These are phyloP conservation scores for Quercus gilva DNA, from an alignment of 306 rosid genomes.

Conservation along the genomic window DNA sequence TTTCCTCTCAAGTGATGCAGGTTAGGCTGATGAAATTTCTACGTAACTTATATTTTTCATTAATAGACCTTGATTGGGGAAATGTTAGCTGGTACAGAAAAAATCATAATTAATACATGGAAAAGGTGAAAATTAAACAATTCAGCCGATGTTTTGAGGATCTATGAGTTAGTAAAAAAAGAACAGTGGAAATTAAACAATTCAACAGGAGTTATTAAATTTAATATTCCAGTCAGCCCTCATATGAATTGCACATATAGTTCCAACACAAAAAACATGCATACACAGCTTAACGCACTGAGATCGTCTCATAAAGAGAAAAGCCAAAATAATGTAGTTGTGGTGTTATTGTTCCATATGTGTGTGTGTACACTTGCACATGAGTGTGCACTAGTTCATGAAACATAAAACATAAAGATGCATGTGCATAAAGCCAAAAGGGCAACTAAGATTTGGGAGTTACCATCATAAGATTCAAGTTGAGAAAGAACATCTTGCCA, in stretches of 20 bases:
- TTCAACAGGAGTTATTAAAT: neutral
- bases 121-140: neutral
- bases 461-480: conserved; percentile 79
- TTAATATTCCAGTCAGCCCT: neutral
- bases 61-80: neutral
- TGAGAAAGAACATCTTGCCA: conserved; percentile 84
- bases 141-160: neutral
- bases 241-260: neutral
- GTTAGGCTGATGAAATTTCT: neutral
- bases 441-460: conserved; percentile 21
- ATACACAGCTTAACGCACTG: neutral
- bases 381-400: neutral
- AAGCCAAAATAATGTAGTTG: too few species aligned
- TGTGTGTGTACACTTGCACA: neutral
- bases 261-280: neutral
- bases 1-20: neutral
- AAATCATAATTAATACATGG: neutral
- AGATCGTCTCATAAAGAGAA: too few species aligned
- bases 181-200: neutral
- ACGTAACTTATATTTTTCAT: neutral
- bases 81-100: neutral
- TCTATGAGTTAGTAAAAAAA: neutral
- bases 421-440: neutral
- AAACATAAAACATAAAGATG: conserved; percentile 6
- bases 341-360: neutral